Conservation (phyloP, 1,284 basidiomycete genomes). For the Rhodotorula sp. region DNA sequence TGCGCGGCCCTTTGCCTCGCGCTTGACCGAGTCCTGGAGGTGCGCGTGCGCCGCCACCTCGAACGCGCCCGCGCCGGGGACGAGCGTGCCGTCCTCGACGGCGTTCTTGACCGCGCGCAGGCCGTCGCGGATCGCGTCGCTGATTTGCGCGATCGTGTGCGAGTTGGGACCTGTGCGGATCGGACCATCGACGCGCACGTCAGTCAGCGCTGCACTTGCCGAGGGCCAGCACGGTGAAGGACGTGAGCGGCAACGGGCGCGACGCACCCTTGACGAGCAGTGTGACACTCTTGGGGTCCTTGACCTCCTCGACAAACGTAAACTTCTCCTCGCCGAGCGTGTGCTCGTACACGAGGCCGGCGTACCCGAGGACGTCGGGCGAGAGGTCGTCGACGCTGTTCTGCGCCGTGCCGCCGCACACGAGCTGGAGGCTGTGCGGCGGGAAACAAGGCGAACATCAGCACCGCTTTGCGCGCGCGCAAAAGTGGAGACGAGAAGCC, state of each 20-base stretch:
- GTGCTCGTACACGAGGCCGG: conserved; percentile 98
- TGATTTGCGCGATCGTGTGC: conserved; percentile 94
- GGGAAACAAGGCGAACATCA: conserved; percentile 20
- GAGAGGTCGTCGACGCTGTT: conserved; percentile 97
- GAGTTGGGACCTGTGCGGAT: conserved; percentile 73
- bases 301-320: conserved; percentile 97
- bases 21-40: conserved; percentile 73
- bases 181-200: neutral
- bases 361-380: conserved; percentile 90
- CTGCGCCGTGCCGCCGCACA: conserved; percentile 92
- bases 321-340: conserved; percentile 99
- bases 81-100: conserved; percentile 81
- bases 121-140: conserved; percentile 95
- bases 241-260: neutral
- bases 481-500: too few species aligned
- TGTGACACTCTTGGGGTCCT: conserved; percentile 94
- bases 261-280: conserved; percentile 84
- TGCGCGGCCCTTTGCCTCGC: conserved; percentile 84
- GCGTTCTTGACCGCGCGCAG: conserved; percentile 96
- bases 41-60: conserved; percentile 91
- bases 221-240: neutral
- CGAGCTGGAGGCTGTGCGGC: conserved; percentile 72
- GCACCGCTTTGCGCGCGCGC: neutral
- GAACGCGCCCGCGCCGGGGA: conserved; percentile 96
- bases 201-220: neutral